Conservation (phyloP, 768 basidiomycete genomes). For the Collybia mongolica region DNA sequence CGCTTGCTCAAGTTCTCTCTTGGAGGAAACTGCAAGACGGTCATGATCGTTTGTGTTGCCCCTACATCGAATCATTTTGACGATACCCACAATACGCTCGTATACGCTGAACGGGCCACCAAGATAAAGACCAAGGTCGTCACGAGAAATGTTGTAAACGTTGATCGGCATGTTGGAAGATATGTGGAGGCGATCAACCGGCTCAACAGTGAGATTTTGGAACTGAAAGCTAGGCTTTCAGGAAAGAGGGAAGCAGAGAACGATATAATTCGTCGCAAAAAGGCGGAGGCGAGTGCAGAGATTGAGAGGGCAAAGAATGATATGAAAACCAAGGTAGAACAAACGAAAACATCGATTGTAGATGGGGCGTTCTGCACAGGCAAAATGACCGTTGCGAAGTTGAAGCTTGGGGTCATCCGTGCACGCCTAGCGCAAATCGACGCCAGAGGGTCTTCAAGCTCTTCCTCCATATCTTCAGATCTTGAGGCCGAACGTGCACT, state of each 20-base stretch:
- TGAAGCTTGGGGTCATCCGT: slow-evolving; percentile 63
- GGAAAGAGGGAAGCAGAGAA: slow-evolving; percentile 64
- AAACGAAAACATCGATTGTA: slow-evolving; percentile 66
- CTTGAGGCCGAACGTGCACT: slow-evolving; percentile 74
- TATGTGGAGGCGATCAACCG: slow-evolving; percentile 94
- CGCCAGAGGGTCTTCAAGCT: slow-evolving; percentile 32
- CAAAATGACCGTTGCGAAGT: slow-evolving; percentile 66
- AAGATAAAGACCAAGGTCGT: slow-evolving; percentile 98
- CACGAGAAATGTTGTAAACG: slow-evolving; percentile 92
- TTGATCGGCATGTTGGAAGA: slow-evolving; percentile 91
- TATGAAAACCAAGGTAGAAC: slow-evolving; percentile 67
- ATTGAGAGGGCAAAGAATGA: slow-evolving; percentile 74
- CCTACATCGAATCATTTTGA: slow-evolving; percentile 96
- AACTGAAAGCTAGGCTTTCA: slow-evolving; percentile 83
- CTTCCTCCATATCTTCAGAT: slow-evolving; percentile 45
- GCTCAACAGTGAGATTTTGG: slow-evolving; percentile 79
- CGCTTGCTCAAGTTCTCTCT: slow-evolving; percentile 96
- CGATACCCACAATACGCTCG: slow-evolving; percentile 96
- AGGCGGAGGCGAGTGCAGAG: slow-evolving; percentile 68
- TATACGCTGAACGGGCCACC: slow-evolving; percentile 97
- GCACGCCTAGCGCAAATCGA: slow-evolving; percentile 61
- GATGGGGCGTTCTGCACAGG: slow-evolving; percentile 78
- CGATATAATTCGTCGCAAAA: slow-evolving; percentile 65
- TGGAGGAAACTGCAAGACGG: slow-evolving; percentile 98
- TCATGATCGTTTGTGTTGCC: slow-evolving; percentile 98